Base-by-base conservation (phyloP, 2,329 filamentous ascomycete species). In the Penicillium decumbens region DNA sequence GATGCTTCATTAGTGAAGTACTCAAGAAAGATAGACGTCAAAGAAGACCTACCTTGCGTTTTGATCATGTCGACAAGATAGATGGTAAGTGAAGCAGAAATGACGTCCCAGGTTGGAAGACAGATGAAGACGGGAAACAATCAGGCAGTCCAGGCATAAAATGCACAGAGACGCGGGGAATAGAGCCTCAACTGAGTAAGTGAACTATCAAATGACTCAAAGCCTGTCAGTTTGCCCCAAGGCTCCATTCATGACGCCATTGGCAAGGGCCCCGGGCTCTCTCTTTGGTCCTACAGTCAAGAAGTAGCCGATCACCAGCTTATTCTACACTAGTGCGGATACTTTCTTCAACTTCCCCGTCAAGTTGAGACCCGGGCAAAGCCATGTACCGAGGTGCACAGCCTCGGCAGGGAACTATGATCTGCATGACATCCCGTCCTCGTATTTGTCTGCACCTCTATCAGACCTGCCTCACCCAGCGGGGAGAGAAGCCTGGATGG, bases 161-260 rank as follows among this genome's bases (percentile, higher is more conserved):
- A 28, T 49, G 46, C 45, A 45, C 42, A 47, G 38, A 35, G n/a
- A 28, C 23, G 43, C 35, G 23, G 33, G 25, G 18, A 6, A 3
- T 33, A 49, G 58, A 61, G 58, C 58, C 58, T 50, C 58, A 60
- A 50, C 18, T 47, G 3, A 24, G 43, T 18, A 37, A 20, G 18
- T 43, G 39, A 52, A 52, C 33, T 53, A 57, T 58, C 58, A 59
- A 58, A 50, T 60, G 57, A 60, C 58, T 59, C 40, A 46, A 46
- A 43, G 50, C 41, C 50, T 42, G 46, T 51, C 51, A 56, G 54
- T 55, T 41, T 32, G 53, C 46, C 53, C 40, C 33, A 9, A 41
- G 42, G 29, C 41, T 41, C 38, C 47, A 28, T 42, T 44, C 44
- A 53, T 61, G 57, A 56, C 57, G 58, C 54, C 57, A 60, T 57